A percentile compares a stretch with the other conserved stretches of the same genome.
Evolutionary conservation across 1,284 basidiomycete species (phyloP).

Genomic region (Ustanciosporium gigantosporum): DNA sequence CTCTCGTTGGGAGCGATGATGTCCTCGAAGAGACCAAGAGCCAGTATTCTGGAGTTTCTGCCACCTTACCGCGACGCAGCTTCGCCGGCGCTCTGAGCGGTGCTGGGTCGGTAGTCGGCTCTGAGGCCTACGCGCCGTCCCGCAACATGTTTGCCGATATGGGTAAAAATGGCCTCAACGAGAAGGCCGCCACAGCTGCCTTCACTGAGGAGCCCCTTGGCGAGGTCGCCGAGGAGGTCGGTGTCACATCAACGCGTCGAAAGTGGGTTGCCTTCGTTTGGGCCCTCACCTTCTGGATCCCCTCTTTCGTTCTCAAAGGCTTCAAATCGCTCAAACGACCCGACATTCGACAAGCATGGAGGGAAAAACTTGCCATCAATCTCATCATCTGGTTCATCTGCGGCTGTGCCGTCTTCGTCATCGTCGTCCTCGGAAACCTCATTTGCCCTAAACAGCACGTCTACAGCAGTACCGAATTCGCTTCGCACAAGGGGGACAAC

Average conservation of each 20-base stretch:
- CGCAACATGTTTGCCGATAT: conserved; percentile 86
- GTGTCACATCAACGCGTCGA: conserved; percentile 76
- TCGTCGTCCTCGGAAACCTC: conserved; percentile 80
- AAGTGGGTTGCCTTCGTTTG: conserved; percentile 87
- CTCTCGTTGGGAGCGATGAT: conserved; percentile 66
- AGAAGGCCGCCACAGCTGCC: conserved; percentile 44
- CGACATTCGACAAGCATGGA: conserved; percentile 93
- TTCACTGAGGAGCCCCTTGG: conserved; percentile 44
- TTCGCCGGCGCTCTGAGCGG: conserved; percentile 31
- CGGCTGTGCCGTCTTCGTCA: conserved; percentile 84
- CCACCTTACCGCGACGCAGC: conserved; percentile 19
- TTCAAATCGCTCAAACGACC: conserved; percentile 88
- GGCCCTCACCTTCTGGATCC: conserved; percentile 90
- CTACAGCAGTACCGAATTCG: conserved; percentile 77
- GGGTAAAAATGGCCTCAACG: conserved; percentile 65
- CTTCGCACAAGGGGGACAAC: conserved; percentile 72
- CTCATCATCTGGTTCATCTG: conserved; percentile 91
- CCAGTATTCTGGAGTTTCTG: conserved; percentile 36
- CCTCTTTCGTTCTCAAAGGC: conserved; percentile 72
- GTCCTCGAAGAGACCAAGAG: conserved; percentile 48
- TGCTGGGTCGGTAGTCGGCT: conserved; percentile 34
- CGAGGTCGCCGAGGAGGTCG: conserved; percentile 83
- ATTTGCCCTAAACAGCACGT: conserved; percentile 96
- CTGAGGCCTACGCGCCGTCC: conserved; percentile 76
- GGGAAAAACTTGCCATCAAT: conserved; percentile 94